Evolutionary conservation across 1,139 yeast genomes (phyloP).

Genomic region (Pichia sp.): DNA sequence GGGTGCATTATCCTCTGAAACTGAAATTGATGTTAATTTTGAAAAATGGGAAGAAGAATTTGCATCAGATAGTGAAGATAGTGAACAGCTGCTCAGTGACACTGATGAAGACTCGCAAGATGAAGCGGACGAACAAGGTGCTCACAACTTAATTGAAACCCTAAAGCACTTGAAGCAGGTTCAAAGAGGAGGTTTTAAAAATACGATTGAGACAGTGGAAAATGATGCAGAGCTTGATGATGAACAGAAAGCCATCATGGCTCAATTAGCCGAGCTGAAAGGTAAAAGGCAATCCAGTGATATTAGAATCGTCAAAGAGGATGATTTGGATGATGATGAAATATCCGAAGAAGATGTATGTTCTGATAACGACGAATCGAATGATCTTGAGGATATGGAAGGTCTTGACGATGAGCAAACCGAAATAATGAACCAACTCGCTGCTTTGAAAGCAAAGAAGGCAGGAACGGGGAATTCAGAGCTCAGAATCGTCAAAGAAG

Average conservation of each 20-base stretch:
- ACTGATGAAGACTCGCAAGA: constrained; percentile 23
- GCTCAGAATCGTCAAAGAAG: constrained; percentile 18
- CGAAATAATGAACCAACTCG: constrained; percentile 11
- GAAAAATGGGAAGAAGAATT: constrained; percentile 12
- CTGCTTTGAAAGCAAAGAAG: constrained; percentile 10
- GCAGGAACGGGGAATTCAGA: constrained; percentile 14
- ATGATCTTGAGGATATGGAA: constrained; percentile 16
- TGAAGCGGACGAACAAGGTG: constrained; percentile 13
- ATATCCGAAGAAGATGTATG: constrained; percentile 16
- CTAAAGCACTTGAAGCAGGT: constrained; percentile 14
- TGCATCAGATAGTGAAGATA: constrained; percentile 14
- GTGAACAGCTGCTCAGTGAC: constrained; percentile 19
- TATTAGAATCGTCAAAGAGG: constrained; percentile 18
- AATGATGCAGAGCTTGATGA: constrained; percentile 15
- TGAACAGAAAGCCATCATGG: constrained; percentile 12
- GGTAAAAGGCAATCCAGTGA: constrained; percentile 11
- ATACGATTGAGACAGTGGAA: constrained; percentile 9
- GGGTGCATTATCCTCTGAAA: constrained; percentile 5
- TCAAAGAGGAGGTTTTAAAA: constrained; percentile 13
- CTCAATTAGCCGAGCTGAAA: constrained; percentile 8
- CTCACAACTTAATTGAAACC: constrained; percentile 11
- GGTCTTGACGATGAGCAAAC: constrained; percentile 10
- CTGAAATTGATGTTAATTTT: constrained; percentile 16
- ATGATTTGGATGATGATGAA: constrained; percentile 18
- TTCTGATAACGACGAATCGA: not conserved